phyloP scores from a whole-genome alignment of 2,329 filamentous ascomycete species.

The Xylariaceae sp. region DNA sequence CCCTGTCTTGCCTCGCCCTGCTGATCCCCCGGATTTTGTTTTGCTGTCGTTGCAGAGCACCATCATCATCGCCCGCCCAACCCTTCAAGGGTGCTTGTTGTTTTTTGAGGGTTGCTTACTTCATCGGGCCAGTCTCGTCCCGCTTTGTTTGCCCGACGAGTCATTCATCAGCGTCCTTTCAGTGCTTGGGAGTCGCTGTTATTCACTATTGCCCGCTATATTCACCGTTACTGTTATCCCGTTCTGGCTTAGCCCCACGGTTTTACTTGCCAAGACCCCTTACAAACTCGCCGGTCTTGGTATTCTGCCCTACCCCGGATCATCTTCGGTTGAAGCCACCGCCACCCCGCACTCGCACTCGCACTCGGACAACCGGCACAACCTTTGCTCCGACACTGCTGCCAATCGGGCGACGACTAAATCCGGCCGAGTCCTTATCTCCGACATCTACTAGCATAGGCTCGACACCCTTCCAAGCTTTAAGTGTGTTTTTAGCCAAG shows the following conservation, averaged over 20 bases:
- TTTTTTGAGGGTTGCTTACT: background rate
- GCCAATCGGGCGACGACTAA: conserved; percentile 11
- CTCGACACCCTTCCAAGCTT: background rate
- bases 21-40: conserved; percentile 3
- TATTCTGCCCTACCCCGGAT: conserved; percentile 1
- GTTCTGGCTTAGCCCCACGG: conserved; percentile 12
- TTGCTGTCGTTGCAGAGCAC: background rate
- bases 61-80: too few species aligned
- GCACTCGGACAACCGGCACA: background rate
- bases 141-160: conserved; percentile 6
- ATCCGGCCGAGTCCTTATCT: background rate
- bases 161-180: background rate
- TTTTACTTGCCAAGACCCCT: background rate
- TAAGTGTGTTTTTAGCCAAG: background rate
- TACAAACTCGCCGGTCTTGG: conserved; percentile 12
- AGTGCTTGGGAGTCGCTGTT: conserved; percentile 2
- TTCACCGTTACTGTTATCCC: conserved; percentile 3
- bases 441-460: background rate
- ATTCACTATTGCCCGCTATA: background rate
- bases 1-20: too few species aligned
- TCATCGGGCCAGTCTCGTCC: background rate
- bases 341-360: conserved; percentile 7
- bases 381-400: too few species aligned
- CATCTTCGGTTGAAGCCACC: conserved; percentile 1
- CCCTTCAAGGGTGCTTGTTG: background rate